phyloP scores from a whole-genome alignment of 2,329 filamentous ascomycete species.

The Colletotrichum kahawae region DNA sequence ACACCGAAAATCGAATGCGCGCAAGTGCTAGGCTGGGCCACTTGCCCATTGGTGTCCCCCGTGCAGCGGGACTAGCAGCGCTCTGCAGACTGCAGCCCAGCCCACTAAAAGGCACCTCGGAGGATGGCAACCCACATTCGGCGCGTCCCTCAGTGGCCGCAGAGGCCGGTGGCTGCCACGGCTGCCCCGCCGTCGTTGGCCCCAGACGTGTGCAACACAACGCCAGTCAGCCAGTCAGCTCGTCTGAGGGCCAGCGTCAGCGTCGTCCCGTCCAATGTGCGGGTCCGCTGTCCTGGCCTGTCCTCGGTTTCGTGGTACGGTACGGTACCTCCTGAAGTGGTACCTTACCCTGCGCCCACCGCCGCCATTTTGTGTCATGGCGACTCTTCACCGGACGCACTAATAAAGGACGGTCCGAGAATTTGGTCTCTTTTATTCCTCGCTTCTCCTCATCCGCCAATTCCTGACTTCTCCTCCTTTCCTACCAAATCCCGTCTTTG shows the following conservation, averaged over 20 bases:
- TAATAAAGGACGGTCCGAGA: constrained; percentile 17
- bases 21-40: background rate
- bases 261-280: background rate
- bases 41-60: background rate
- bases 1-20: background rate
- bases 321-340: background rate
- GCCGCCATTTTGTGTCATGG: constrained; percentile 15
- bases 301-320: background rate
- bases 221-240: background rate
- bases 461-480: background rate
- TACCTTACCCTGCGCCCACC: background rate
- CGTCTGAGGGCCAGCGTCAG: background rate
- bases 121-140: background rate
- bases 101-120: background rate
- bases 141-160: background rate
- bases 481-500: background rate
- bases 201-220: background rate
- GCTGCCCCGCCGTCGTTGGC: background rate
- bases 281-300: background rate
- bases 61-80: background rate
- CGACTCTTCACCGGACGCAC: constrained; percentile 21
- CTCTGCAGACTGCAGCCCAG: background rate
- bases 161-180: background rate
- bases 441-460: background rate
- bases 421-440: constrained; percentile 11